phyloP scores from a whole-genome alignment of 768 basidiomycete genomes.

The Tricholoma hemisulphureum region DNA sequence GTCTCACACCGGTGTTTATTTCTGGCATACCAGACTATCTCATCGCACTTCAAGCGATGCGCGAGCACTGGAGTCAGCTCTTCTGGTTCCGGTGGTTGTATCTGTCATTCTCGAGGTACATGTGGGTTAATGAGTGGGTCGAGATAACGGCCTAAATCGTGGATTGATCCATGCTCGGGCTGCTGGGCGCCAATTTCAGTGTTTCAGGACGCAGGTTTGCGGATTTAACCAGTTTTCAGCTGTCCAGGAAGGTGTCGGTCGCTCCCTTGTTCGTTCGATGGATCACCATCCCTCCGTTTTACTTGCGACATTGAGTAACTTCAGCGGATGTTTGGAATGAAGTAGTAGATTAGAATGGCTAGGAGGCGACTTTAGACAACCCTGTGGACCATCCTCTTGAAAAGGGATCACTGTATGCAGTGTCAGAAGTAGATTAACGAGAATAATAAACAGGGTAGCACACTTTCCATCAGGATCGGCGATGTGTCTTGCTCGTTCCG shows the following conservation, averaged over 20 bases:
- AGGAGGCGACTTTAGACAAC: no score
- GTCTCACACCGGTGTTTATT: constrained; percentile 45
- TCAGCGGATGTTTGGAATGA: no score
- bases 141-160: constrained; percentile 35
- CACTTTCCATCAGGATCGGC: neutral
- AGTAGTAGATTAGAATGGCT: no score
- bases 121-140: constrained; percentile 90
- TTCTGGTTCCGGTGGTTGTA: constrained; percentile 91
- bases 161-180: neutral
- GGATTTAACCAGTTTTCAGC: no score
- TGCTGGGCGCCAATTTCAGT: no score
- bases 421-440: neutral
- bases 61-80: constrained; percentile 69
- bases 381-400: no score
- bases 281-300: no score
- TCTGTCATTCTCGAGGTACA: constrained; percentile 75
- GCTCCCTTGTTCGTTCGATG: no score
- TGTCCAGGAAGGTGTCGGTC: no score
- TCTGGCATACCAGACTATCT: constrained; percentile 57
- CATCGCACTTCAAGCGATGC: constrained; percentile 65
- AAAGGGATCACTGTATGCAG: neutral
- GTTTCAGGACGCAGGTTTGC: no score
- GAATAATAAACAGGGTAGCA: neutral
- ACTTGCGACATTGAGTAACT: no score
- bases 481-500: neutral